Base-by-base conservation (phyloP, 2,329 filamentous ascomycete genomes). In the Aspergillus sp. region DNA sequence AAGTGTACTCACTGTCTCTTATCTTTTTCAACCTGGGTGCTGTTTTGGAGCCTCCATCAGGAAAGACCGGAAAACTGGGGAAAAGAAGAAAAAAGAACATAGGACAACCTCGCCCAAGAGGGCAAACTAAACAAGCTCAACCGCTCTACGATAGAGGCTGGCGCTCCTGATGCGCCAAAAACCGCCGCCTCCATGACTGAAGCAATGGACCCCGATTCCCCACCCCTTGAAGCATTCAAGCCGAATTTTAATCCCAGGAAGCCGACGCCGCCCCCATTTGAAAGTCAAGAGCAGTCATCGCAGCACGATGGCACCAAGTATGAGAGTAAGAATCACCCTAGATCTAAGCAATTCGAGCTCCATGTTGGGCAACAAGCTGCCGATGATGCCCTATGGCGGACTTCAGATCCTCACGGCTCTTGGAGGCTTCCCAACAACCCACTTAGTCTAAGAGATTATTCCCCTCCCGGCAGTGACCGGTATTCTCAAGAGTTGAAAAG, bases 331-430 rank as follows among this genome's bases (percentile, higher is more conserved):
- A 63, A 50, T 47, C 36, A 62, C 57, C 59, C 66, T 58, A 68
- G 65, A 62, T 62, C 66, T 60, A 83, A 18, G 13, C 12, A 15
- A 18, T 2, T 17, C 7, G 15, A 13, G 12, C 39, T 49, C 22
- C 3, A 3, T 3, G 12, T 34, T 48, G 55, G 55, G 24, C 26
- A 26, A 15, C 5, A 83, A 65, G 86, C 89, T 81, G 84, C 67
- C 64, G 65, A 68, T 60, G 62, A 80, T 64, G 85, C 90, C 62
- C 80, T 93, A 72, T 81, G 26, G 26, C 26, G 26, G 11, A 30
- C 9, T 9, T 30, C 9, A 9, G 9, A 30, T 30, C 8, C 26
- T 30, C 26, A 30, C 26, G 26, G 26, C 26, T 30, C 4, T 67
- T 86, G 87, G 76, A 75, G 62, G 70, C 42, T 76, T 67, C 88